Evolutionary conservation across 2,329 filamentous ascomycete species (phyloP).

Genomic region (Fonsecaea pedrosoi): DNA sequence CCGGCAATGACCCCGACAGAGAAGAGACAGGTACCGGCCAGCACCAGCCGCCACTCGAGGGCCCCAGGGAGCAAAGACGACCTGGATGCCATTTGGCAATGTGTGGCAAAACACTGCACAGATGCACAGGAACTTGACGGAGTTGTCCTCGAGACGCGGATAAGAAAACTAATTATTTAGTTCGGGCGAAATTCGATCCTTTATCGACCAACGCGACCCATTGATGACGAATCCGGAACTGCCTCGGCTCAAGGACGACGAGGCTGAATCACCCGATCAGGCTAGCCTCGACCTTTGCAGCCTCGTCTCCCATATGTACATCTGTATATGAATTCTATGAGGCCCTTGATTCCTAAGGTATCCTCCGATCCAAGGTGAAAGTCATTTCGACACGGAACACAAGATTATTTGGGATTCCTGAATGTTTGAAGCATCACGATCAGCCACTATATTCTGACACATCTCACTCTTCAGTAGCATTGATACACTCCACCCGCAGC

Average conservation of each 20-base stretch:
- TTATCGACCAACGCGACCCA: conserved; percentile 5
- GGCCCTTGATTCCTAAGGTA: too few species aligned
- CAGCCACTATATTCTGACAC: neutral
- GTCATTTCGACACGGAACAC: neutral
- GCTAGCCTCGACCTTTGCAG: neutral
- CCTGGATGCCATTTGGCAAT: conserved; percentile 15
- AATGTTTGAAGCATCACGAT: neutral
- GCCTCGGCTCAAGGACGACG: conserved; percentile 13
- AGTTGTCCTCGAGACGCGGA: conserved; percentile 1
- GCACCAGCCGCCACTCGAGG: conserved; percentile 23
- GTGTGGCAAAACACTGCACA: neutral
- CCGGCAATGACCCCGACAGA: conserved; percentile 25
- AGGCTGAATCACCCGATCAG: neutral
- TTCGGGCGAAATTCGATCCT: neutral
- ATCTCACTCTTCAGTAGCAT: neutral
- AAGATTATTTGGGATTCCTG: neutral
- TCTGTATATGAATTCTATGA: too few species aligned
- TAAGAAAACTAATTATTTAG: neutral
- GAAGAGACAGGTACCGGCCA: conserved; percentile 27
- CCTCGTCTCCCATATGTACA: neutral
- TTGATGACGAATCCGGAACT: conserved; percentile 18
- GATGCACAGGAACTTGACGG: neutral
- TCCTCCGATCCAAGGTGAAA: too few species aligned
- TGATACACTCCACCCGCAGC: neutral
- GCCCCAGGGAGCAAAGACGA: conserved; percentile 3